Evolutionary conservation across 257 asterid genomes (phyloP).

Genomic region (Solanum piurae): DNA sequence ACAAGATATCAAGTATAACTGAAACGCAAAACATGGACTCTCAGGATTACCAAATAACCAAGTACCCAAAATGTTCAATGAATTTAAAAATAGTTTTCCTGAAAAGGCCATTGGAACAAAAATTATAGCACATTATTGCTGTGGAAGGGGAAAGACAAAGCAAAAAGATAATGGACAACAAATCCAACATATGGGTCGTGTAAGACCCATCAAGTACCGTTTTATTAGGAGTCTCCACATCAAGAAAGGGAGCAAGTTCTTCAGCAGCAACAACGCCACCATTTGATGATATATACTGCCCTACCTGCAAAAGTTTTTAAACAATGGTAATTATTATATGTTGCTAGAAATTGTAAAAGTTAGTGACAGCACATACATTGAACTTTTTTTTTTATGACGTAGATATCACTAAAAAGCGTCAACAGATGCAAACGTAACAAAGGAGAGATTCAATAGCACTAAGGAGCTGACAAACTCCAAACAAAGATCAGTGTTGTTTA

Average conservation of each 20-base stretch:
- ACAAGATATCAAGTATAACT: neutral
- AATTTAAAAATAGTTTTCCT: neutral
- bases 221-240: constrained; percentile 47
- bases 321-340: neutral
- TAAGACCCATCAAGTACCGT: constrained; percentile 29
- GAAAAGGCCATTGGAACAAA: neutral
- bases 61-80: neutral
- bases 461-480: neutral
- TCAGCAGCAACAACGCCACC: constrained; percentile 97
- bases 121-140: neutral
- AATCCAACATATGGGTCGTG: neutral
- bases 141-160: neutral
- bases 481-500: neutral
- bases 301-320: constrained; percentile 48
- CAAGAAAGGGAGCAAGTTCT: constrained; percentile 97
- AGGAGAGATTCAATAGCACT: neutral
- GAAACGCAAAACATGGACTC: neutral
- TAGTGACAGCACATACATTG: neutral
- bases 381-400: neutral
- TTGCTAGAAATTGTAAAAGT: neutral
- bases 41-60: neutral
- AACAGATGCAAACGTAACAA: neutral
- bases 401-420: neutral
- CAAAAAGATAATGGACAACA: neutral
- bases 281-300: constrained; percentile 80